These are phyloP conservation scores for Talaromyces sp. DNA, from an alignment of 2,329 filamentous ascomycete genomes.

Conservation along the genomic window DNA sequence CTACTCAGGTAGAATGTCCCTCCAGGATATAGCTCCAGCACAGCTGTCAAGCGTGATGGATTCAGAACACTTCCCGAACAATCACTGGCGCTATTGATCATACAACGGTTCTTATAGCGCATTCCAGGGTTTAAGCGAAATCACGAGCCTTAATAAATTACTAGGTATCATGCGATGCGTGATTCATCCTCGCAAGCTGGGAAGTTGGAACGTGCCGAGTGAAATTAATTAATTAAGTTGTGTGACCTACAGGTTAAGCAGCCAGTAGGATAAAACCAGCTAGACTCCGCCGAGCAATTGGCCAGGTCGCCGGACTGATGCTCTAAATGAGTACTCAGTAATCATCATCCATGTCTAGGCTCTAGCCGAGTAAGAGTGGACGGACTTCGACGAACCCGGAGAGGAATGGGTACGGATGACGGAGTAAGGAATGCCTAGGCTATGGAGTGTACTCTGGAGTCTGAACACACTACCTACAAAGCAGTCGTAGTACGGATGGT, in stretches of 20 bases:
- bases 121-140: not conserved
- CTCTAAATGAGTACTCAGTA: not conserved
- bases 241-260: not conserved
- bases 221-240: not conserved
- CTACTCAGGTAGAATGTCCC: not conserved
- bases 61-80: not conserved
- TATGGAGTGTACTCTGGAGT: too few species aligned
- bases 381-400: too few species aligned
- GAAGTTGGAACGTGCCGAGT: not conserved
- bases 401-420: too few species aligned
- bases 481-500: too few species aligned
- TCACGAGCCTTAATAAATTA: not conserved
- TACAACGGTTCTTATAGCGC: not conserved
- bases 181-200: not conserved
- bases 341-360: too few species aligned
- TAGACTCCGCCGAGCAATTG: not conserved
- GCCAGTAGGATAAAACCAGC: not conserved
- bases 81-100: not conserved
- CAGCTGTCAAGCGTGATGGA: not conserved
- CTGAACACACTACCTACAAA: too few species aligned
- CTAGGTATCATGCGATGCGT: not conserved
- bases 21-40: not conserved
- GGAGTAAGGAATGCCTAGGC: too few species aligned
- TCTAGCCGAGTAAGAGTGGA: too few species aligned
- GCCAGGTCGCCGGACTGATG: not conserved